These are phyloP conservation scores for Mucor saturninus DNA, from an alignment of 371 early-diverging fungal species.

Conservation along the genomic window DNA sequence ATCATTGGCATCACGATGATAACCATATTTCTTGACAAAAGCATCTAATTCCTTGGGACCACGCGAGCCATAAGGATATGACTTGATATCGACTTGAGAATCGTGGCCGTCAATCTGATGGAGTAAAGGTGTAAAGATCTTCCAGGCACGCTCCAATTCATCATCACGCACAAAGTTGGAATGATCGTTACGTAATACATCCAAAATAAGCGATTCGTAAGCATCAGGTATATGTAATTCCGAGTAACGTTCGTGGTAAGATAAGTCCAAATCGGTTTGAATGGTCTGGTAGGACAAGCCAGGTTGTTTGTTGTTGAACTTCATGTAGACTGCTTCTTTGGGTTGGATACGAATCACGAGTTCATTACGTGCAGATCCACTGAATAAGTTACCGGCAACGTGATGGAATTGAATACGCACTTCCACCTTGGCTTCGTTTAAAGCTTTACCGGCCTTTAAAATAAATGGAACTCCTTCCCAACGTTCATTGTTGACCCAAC, in stretches of 20 bases:
- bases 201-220: slow-evolving; percentile 93
- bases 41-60: slow-evolving; percentile 82
- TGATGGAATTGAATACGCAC: slow-evolving; percentile 95
- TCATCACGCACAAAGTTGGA: slow-evolving; percentile 97
- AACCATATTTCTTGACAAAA: slow-evolving; percentile 75
- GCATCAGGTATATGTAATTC: slow-evolving; percentile 94
- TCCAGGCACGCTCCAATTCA: slow-evolving; percentile 96
- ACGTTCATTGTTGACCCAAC: slow-evolving; percentile 91
- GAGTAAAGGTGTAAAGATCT: slow-evolving; percentile 94
- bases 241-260: slow-evolving; percentile 86
- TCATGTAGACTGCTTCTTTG: slow-evolving; percentile 96
- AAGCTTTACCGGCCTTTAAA: slow-evolving; percentile 95
- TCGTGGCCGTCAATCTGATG: slow-evolving; percentile 80
- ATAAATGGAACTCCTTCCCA: slow-evolving; percentile 98
- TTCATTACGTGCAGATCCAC: slow-evolving; percentile 85
- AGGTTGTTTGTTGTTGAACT: slow-evolving; percentile 94
- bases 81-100: slow-evolving; percentile 65
- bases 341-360: slow-evolving; percentile 96
- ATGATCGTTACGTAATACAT: slow-evolving; percentile 89
- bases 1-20: slow-evolving; percentile 26
- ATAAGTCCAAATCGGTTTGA: slow-evolving; percentile 90
- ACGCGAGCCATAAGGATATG: slow-evolving; percentile 88
- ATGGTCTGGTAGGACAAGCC: slow-evolving; percentile 72
- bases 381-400: slow-evolving; percentile 79
- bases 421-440: slow-evolving; percentile 92